A percentile compares a stretch with the other conserved stretches of the same genome.
These are phyloP conservation scores for Leucosporidium yakuticum DNA, from an alignment of 768 basidiomycete species.

Conservation along the genomic window DNA sequence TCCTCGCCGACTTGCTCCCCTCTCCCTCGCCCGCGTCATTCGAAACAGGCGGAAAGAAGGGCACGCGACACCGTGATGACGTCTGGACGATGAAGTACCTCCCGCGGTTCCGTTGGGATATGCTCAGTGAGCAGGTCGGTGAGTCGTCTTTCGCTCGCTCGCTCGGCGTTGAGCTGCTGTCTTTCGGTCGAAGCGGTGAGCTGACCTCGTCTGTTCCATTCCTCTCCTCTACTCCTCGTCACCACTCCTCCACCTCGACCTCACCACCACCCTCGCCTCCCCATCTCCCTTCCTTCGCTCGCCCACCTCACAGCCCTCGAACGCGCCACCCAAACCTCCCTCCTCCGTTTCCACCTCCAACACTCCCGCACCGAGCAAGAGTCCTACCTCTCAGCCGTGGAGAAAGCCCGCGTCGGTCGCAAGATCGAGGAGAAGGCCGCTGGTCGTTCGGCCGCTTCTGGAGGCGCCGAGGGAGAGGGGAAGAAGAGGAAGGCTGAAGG, in stretches of 20 bases:
- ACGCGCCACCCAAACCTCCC: constrained; percentile 76
- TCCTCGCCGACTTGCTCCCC: not conserved
- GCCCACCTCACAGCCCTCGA: constrained; percentile 65
- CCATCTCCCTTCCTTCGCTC: no score
- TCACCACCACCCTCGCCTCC: no score
- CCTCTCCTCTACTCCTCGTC: not conserved
- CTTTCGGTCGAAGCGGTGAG: not conserved
- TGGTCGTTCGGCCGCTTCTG: no score
- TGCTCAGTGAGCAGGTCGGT: constrained; percentile 98
- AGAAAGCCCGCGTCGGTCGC: constrained; percentile 64
- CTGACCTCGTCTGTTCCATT: not conserved
- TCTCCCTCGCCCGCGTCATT: not conserved
- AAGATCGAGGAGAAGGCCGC: constrained; percentile 33
- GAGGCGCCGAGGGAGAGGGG: constrained; percentile 4
- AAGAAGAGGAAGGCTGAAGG: constrained; percentile 55
- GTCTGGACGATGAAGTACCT: constrained; percentile 99
- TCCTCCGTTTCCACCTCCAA: constrained; percentile 82
- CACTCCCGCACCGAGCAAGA: constrained; percentile 82
- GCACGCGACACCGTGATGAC: constrained; percentile 85
- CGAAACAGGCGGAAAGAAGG: constrained; percentile 62
- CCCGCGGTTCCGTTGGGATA: constrained; percentile 96
- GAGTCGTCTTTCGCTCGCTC: constrained; percentile 43
- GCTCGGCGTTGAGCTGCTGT: not conserved
- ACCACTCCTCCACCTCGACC: no score
- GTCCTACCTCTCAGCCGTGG: constrained; percentile 89